Evolutionary conservation across 2,329 filamentous ascomycete species (phyloP), one percentile per base, ranked within the genome.

Genomic region (Ascochyta rabiei): DNA sequence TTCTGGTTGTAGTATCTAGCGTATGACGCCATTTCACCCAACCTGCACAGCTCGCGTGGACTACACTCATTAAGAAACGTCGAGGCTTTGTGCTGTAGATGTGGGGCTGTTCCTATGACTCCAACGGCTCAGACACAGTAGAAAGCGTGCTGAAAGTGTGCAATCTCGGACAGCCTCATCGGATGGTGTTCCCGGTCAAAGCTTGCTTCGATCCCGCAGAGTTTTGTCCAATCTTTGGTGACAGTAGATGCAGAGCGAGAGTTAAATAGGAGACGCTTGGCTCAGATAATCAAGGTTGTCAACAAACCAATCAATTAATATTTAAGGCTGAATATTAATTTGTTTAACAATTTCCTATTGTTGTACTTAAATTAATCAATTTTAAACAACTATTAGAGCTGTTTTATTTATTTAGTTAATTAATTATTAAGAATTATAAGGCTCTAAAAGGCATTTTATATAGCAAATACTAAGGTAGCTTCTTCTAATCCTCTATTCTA

Each of bases 161-260:
- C 31, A 34, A 34, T 8, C n/a, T 34, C 31, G 31, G 6, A 9
- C 8, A 15, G 31, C n/a, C 31, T 34, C n/a, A 34, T 48, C 12
- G 19, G 40, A 9, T 43, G 26, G 34, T 57, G 37, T 28, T 46
- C 39, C 37, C 54, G 42, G n/a, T 50, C 43, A 57, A 40, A 53
- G 34, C n/a, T 40, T 46, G 40, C 35, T 40, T 55, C 50, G 47
- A 58, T 43, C 40, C 43, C 31, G 40, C 55, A 47, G 21, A 54
- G 28, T 37, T 28, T 23, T 31, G 39, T 30, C 55, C 50, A 58
- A 43, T 50, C 44, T 9, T 50, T 43, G 37, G 21, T 43, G n/a
- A 48, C 55, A 47, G 55, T 45, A 48, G 50, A 58, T 13, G 45
- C 55, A 50, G 45, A 54, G 21, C 55, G 55, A 43, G 55, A 50